Percentiles rank a stretch among this genome's conserved stretches.
phyloP scores from a whole-genome alignment of 2,329 filamentous ascomycete species.

The Fusarium keratoplasticum region DNA sequence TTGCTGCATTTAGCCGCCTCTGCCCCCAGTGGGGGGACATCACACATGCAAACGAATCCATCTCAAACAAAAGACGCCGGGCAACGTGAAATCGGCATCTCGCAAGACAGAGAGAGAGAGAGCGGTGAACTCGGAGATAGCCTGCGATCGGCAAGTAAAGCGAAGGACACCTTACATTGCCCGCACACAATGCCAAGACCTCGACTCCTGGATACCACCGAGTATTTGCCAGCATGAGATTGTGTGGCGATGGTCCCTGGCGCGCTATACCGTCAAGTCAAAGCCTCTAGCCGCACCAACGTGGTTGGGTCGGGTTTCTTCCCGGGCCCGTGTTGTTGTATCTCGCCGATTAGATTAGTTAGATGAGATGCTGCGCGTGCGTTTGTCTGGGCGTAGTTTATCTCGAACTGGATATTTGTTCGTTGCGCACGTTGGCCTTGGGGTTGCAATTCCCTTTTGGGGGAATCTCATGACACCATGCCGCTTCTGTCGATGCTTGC shows the following conservation, averaged over 20 bases:
- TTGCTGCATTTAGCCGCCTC: slow-evolving; percentile 22
- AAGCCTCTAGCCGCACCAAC: neutral
- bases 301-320: slow-evolving; percentile 9
- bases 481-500: neutral
- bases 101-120: neutral
- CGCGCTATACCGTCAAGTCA: neutral
- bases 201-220: slow-evolving; percentile 3
- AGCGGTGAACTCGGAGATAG: slow-evolving; percentile 12
- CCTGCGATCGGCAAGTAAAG: slow-evolving; percentile 14
- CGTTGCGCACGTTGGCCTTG: neutral
- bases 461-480: neutral
- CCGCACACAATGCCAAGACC: neutral
- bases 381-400: slow-evolving; percentile 17
- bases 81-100: neutral
- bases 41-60: slow-evolving; percentile 5
- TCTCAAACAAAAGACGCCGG: neutral
- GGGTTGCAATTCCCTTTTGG: neutral
- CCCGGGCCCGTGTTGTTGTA: neutral
- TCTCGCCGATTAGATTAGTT: neutral
- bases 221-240: slow-evolving; percentile 5
- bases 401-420: slow-evolving; percentile 12
- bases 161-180: neutral
- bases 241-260: slow-evolving; percentile 1
- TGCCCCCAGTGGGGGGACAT: slow-evolving; percentile 1
- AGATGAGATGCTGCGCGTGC: slow-evolving; percentile 4